phyloP scores from a whole-genome alignment of 306 rosid species.

The Abrus precatorius region DNA sequence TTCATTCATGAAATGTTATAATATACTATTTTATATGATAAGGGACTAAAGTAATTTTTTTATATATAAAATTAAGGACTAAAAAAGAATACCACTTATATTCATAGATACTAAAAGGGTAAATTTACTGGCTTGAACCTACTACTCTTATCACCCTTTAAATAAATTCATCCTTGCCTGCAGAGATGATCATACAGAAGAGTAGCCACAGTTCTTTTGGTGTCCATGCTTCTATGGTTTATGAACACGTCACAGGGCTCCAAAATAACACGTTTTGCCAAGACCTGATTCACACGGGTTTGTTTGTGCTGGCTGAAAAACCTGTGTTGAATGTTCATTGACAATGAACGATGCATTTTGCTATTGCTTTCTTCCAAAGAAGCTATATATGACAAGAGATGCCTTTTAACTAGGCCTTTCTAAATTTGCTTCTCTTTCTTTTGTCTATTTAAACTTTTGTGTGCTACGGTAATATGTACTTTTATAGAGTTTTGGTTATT shows the following conservation, averaged over 20 bases:
- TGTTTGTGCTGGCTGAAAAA: slow-evolving; percentile 40
- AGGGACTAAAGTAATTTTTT: too few relatives aligned
- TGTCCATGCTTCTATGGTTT: slow-evolving; percentile 70
- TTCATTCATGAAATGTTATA: too few relatives aligned
- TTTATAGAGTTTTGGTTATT: background rate
- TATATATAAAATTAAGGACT: too few relatives aligned
- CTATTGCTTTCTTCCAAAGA: background rate
- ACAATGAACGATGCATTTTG: slow-evolving; percentile 44
- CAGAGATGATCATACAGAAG: slow-evolving; percentile 68
- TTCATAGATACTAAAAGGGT: too few relatives aligned
- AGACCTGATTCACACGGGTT: background rate
- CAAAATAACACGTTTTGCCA: slow-evolving; percentile 10
- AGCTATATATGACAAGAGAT: too few relatives aligned
- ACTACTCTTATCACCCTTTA: too few relatives aligned
- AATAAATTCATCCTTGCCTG: background rate
- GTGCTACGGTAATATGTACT: background rate
- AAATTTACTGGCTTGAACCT: too few relatives aligned
- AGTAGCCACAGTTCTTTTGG: slow-evolving; percentile 63
- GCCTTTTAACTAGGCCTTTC: too few relatives aligned
- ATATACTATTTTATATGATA: too few relatives aligned
- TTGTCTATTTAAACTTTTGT: too few relatives aligned
- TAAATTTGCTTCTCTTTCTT: too few relatives aligned
- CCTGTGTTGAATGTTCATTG: slow-evolving; percentile 38
- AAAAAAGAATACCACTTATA: too few relatives aligned
- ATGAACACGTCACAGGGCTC: slow-evolving; percentile 70